Base-by-base conservation (phyloP, 2,329 filamentous ascomycete species). In the Apiospora hydei region DNA sequence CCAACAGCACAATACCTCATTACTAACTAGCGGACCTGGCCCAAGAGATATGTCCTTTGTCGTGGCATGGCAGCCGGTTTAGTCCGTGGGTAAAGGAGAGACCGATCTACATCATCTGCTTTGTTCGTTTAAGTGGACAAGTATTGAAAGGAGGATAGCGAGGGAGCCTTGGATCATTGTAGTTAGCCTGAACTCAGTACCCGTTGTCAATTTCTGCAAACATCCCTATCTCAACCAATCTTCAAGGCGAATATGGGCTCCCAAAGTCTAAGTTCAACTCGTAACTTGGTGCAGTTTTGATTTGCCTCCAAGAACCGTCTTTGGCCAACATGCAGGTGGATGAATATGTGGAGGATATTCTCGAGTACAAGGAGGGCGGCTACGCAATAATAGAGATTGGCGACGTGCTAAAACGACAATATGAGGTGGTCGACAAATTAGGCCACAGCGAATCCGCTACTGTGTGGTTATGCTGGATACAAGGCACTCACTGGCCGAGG, bases 351-450 rank as follows among this genome's bases (percentile, higher is more conserved):
- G 57, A 64, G 41, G 57, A n/a, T n/a, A 64, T 64, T 4, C 10
- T 34, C 18, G 21, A n/a, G 4, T 64, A 64, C 4, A n/a, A 1
- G 34, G 7, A 3, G 3, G 57, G 34, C 0, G 57, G 57, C 2
- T 64, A 64, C 21, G 57, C 34, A 8, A 11, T 64, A 3, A 8
- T 64, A 0, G 30, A n/a, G 57, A n/a, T 38, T 4, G 57, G 18
- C 3, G 21, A 41, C 10, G 57, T 64, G 8, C 34, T 64, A 7
- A 18, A 18, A 18, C 4, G 8, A 2, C 7, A 13, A 4, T 64
- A 64, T 24, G 34, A 64, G 18, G 57, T 64, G 34, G 57, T 64
- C 57, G 57, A 64, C 4, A 64, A 64, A 34, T 8, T 64, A 34
- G 57, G 57, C 34, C 30, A 64, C 16, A 13, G 57, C 18, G 18